phyloP scores from a whole-genome alignment of 371 early-diverging fungal genomes.

The Mucor irregularis region DNA sequence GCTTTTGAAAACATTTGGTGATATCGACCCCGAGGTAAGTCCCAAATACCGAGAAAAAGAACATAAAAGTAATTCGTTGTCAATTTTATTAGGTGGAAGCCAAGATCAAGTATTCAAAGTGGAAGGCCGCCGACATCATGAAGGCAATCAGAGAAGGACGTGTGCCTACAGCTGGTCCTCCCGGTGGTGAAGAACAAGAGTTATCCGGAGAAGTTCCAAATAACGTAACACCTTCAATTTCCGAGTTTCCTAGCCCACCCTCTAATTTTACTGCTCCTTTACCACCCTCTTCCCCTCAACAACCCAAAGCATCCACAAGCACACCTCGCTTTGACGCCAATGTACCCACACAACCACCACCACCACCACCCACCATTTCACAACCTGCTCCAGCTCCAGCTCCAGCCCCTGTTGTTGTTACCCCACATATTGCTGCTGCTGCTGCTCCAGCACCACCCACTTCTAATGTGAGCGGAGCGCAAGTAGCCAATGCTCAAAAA shows the following conservation, averaged over 20 bases:
- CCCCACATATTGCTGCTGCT: constrained; percentile 13
- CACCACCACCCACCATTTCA: constrained; percentile 43
- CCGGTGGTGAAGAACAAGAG: constrained; percentile 34
- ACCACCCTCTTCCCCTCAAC: constrained; percentile 24
- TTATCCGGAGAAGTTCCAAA: no score
- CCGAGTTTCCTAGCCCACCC: constrained; percentile 54
- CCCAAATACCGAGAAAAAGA: neutral
- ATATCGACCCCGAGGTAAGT: constrained; percentile 67
- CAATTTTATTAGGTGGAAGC: constrained; percentile 58
- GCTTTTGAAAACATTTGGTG: constrained; percentile 78
- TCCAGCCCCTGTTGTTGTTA: neutral
- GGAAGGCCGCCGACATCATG: constrained; percentile 91
- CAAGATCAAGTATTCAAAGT: constrained; percentile 95
- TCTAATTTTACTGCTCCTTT: constrained; percentile 50
- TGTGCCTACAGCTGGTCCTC: constrained; percentile 67
- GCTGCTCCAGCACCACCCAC: constrained; percentile 19
- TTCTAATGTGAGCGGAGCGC: constrained; percentile 3
- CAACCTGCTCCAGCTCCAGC: constrained; percentile 19
- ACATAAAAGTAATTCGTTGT: neutral
- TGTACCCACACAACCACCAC: constrained; percentile 30
- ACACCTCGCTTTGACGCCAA: neutral
- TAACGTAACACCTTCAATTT: constrained; percentile 30
- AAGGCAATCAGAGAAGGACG: constrained; percentile 92
- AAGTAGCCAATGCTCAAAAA: constrained; percentile 81
- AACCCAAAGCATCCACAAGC: neutral